A percentile compares a stretch with the other conserved stretches of the same genome.
phyloP scores from a whole-genome alignment of 1,139 yeast species.

The Maudiozyma humilis region DNA sequence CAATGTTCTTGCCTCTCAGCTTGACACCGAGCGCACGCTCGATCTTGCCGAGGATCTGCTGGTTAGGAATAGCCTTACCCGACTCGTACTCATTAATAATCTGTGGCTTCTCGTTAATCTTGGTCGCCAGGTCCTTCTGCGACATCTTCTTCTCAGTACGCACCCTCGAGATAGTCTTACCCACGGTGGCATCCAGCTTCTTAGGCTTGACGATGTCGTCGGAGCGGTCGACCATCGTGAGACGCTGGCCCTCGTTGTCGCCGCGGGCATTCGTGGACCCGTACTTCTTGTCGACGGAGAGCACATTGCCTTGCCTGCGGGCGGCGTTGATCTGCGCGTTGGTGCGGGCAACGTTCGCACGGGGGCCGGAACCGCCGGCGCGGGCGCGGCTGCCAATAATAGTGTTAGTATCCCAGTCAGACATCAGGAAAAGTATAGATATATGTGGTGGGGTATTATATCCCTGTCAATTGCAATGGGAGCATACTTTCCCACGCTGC shows the following conservation, averaged over 20 bases:
- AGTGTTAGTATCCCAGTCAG: constrained; percentile 88
- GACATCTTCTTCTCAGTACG: constrained; percentile 85
- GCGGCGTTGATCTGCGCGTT: constrained; percentile 82
- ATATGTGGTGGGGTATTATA: no score
- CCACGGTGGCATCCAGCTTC: constrained; percentile 75
- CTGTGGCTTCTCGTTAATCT: constrained; percentile 90
- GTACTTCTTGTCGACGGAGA: constrained; percentile 90
- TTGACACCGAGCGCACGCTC: constrained; percentile 93
- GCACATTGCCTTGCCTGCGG: constrained; percentile 79
- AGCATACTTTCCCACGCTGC: no score
- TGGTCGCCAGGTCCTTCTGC: constrained; percentile 93
- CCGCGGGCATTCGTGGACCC: constrained; percentile 55
- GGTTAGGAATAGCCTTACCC: constrained; percentile 94
- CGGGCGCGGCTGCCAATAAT: constrained; percentile 83
- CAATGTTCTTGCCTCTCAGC: constrained; percentile 92
- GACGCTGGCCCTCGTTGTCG: constrained; percentile 87
- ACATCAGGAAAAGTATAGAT: no score
- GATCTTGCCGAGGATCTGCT: constrained; percentile 83
- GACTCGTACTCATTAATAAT: constrained; percentile 95
- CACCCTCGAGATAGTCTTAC: constrained; percentile 77
- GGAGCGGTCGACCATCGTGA: constrained; percentile 85
- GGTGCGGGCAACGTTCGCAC: constrained; percentile 74
- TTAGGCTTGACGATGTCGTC: constrained; percentile 92
- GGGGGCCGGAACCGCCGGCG: constrained; percentile 82
- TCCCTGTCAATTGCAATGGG: no score